Evolutionary conservation across 768 basidiomycete genomes (phyloP).

Genomic region (Sporobolomyces roseus): DNA sequence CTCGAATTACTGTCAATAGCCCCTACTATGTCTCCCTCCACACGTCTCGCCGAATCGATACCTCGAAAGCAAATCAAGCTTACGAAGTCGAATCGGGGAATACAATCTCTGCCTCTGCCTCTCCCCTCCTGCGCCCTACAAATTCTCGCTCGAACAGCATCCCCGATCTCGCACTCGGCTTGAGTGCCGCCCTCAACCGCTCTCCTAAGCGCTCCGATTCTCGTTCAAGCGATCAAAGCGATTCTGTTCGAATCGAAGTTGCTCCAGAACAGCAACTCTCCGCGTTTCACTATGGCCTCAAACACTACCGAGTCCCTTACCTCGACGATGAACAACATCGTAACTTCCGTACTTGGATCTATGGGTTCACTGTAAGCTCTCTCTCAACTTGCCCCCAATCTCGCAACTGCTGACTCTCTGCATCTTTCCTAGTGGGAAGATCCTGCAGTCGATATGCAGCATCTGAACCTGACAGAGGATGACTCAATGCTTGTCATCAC

Average conservation of each 20-base stretch:
- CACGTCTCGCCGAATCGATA: slow-evolving; percentile 61
- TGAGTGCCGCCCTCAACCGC: slow-evolving; percentile 42
- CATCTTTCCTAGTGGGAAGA: slow-evolving; percentile 58
- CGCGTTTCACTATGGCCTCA: slow-evolving; percentile 62
- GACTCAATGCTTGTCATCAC: slow-evolving; percentile 72
- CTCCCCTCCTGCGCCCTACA: slow-evolving; percentile 46
- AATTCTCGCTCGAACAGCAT: slow-evolving; percentile 53
- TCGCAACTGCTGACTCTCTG: background rate
- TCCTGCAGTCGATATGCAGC: slow-evolving; percentile 67
- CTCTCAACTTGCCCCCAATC: background rate
- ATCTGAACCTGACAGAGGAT: slow-evolving; percentile 58
- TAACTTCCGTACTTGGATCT: slow-evolving; percentile 53
- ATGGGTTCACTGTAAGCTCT: slow-evolving; percentile 43
- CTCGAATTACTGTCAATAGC: slow-evolving; percentile 44
- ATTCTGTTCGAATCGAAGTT: slow-evolving; percentile 52
- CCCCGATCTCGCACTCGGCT: slow-evolving; percentile 36
- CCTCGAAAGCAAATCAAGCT: slow-evolving; percentile 57
- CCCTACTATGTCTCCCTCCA: slow-evolving; percentile 75
- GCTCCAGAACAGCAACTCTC: slow-evolving; percentile 55
- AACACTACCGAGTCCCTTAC: slow-evolving; percentile 41
- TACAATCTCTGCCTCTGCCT: slow-evolving; percentile 45
- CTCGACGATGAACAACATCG: slow-evolving; percentile 58
- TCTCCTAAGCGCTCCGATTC: slow-evolving; percentile 11
- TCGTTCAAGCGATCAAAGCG: slow-evolving; percentile 33
- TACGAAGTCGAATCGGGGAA: slow-evolving; percentile 66